phyloP scores from a whole-genome alignment of 2,329 filamentous ascomycete species.

The Phialophora verrucosa region DNA sequence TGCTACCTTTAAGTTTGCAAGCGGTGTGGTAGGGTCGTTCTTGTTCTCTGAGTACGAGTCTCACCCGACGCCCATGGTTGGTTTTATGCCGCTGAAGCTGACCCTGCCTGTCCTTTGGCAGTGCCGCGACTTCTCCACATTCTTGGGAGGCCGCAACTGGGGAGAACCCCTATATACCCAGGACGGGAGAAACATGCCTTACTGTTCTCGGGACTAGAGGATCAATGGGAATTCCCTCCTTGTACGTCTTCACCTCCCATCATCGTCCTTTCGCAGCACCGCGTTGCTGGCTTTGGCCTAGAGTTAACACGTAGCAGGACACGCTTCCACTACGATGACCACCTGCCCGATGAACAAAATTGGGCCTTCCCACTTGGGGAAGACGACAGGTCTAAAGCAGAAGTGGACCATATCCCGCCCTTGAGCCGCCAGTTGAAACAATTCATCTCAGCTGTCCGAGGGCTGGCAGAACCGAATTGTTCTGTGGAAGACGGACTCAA shows the following conservation, averaged over 20 bases:
- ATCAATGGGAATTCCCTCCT: slow-evolving; percentile 25
- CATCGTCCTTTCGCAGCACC: too few species aligned
- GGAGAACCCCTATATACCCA: slow-evolving; percentile 32
- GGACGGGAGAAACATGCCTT: slow-evolving; percentile 23
- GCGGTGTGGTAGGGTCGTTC: slow-evolving; percentile 31
- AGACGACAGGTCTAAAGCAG: neutral
- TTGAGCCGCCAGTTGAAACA: slow-evolving; percentile 26
- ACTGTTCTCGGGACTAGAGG: slow-evolving; percentile 28
- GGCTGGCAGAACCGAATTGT: slow-evolving; percentile 27
- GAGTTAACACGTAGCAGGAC: neutral
- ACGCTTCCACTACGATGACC: slow-evolving; percentile 12
- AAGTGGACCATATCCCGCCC: slow-evolving; percentile 9
- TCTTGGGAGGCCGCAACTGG: slow-evolving; percentile 31
- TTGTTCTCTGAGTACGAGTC: slow-evolving; percentile 22
- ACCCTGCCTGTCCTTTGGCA: neutral
- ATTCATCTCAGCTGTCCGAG: slow-evolving; percentile 25
- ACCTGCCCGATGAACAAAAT: neutral
- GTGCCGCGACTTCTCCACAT: slow-evolving; percentile 20
- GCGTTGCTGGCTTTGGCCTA: neutral
- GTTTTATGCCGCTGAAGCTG: neutral
- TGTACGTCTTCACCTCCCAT: slow-evolving; percentile 20
- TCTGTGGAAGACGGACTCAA: slow-evolving; percentile 22
- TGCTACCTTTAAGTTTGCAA: slow-evolving; percentile 25
- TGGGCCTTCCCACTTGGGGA: slow-evolving; percentile 16
- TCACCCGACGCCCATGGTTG: neutral